These are phyloP conservation scores for Blastobotrys terrestris DNA, from an alignment of 805 yeast genomes.

Conservation along the genomic window DNA sequence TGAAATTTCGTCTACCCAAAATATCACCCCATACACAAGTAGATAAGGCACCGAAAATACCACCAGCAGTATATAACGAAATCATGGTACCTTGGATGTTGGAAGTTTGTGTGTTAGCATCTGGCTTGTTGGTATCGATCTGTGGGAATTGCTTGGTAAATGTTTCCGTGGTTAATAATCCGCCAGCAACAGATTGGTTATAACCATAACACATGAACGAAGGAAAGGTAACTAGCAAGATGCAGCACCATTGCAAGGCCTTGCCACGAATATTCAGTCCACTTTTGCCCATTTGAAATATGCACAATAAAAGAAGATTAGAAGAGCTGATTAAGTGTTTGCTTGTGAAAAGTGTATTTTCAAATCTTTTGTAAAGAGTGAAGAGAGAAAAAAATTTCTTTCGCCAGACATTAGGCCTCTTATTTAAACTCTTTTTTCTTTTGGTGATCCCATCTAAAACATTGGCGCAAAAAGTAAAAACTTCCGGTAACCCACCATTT, in stretches of 20 bases:
- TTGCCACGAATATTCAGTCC: too few species aligned
- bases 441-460: too few species aligned
- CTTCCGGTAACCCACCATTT: too few species aligned
- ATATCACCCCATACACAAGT: constrained; percentile 52
- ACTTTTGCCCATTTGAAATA: too few species aligned
- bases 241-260: background rate
- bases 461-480: too few species aligned
- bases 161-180: constrained; percentile 8
- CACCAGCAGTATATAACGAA: constrained; percentile 55
- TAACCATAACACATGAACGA: constrained; percentile 12
- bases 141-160: constrained; percentile 13
- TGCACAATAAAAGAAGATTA: too few species aligned
- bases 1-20: constrained; percentile 54
- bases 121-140: constrained; percentile 9
- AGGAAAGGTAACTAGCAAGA: constrained; percentile 5
- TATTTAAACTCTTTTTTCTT: too few species aligned
- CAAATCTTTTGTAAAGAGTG: too few species aligned
- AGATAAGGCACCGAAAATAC: constrained; percentile 59
- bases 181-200: constrained; percentile 15
- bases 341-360: too few species aligned
- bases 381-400: too few species aligned
- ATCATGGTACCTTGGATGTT: constrained; percentile 31
- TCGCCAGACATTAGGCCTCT: too few species aligned
- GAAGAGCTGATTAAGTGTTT: too few species aligned
- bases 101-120: constrained; percentile 14